A percentile compares a stretch with the other conserved stretches of the same genome.
Conservation (phyloP, 352 stramenopile genomes). For the Phytophthora hybrid region DNA sequence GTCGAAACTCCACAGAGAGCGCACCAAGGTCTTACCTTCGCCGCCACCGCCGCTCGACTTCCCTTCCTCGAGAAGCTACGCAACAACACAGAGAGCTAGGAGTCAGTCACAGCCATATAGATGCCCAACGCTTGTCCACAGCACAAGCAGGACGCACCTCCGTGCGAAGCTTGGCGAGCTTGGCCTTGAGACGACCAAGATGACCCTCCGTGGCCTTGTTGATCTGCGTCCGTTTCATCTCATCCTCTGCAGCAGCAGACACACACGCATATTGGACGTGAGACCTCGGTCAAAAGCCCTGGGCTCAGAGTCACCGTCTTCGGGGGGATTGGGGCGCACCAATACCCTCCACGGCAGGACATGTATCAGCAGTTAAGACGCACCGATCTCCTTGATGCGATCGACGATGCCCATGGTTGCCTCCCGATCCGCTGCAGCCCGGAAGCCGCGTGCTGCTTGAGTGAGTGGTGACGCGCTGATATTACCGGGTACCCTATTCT, state of each 20-base stretch:
- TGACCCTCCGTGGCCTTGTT: constrained; percentile 96
- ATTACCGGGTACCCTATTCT: constrained; percentile 2
- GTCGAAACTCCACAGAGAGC: background rate
- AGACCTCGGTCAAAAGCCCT: background rate
- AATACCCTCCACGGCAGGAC: background rate
- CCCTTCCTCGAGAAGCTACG: constrained; percentile 82
- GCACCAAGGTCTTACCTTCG: constrained; percentile 56
- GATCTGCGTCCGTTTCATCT: constrained; percentile 98
- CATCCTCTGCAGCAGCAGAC: constrained; percentile 77
- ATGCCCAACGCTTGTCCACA: background rate
- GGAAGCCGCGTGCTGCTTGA: constrained; percentile 30
- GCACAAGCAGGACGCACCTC: constrained; percentile 64
- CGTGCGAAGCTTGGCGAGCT: constrained; percentile 98
- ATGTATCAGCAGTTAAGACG: constrained; percentile 14
- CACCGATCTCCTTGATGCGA: constrained; percentile 95
- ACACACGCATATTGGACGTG: background rate
- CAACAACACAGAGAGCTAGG: background rate
- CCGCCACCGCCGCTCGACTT: constrained; percentile 79
- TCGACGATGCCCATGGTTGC: constrained; percentile 92
- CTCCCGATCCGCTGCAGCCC: constrained; percentile 26
- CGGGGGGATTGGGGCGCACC: background rate
- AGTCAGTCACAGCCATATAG: constrained; percentile 1
- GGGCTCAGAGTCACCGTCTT: background rate
- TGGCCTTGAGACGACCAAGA: constrained; percentile 97
- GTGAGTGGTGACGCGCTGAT: constrained; percentile 18